These are phyloP conservation scores for Arachnopeziza araneosa DNA, from an alignment of 2,329 filamentous ascomycete species.

Conservation along the genomic window DNA sequence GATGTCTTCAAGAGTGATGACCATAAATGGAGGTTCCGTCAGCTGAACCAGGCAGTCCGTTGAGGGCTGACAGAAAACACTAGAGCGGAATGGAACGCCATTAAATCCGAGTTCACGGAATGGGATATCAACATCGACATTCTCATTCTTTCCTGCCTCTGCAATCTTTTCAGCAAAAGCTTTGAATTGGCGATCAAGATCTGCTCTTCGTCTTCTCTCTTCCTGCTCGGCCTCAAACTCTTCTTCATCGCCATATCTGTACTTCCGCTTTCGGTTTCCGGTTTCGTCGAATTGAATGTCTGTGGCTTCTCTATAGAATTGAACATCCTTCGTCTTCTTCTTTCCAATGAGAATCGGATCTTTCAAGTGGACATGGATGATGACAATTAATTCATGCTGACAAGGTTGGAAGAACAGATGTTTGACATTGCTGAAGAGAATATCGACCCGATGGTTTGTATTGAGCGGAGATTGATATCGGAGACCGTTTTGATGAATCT, in stretches of 20 bases:
- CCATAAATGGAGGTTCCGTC: conserved; percentile 94
- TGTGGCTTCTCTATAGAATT: conserved; percentile 96
- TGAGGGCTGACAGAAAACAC: conserved; percentile 91
- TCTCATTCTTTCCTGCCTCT: conserved; percentile 86
- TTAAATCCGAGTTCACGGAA: conserved; percentile 96
- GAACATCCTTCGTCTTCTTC: conserved; percentile 98
- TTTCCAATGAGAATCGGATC: conserved; percentile 97
- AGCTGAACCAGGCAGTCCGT: conserved; percentile 96
- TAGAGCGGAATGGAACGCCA: conserved; percentile 91
- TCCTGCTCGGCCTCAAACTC: conserved; percentile 99
- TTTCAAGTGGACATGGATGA: conserved; percentile 96
- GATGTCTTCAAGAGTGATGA: conserved; percentile 90
- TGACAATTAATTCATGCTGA: conserved; percentile 91
- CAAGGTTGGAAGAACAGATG: conserved; percentile 99
- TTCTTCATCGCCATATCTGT: conserved; percentile 95
- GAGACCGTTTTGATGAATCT: conserved; percentile 98
- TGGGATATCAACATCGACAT: conserved; percentile 90
- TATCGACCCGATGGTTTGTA: conserved; percentile 78
- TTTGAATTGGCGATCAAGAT: conserved; percentile 93
- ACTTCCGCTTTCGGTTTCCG: conserved; percentile 94
- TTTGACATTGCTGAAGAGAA: conserved; percentile 97
- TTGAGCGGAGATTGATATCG: conserved; percentile 82
- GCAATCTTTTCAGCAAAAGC: conserved; percentile 96
- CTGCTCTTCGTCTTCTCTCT: conserved; percentile 83
- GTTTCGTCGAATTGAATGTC: conserved; percentile 99